A percentile compares a stretch with the other conserved stretches of the same genome.
phyloP scores from a whole-genome alignment of 1,139 yeast genomes.

The Diutina rugosa region DNA sequence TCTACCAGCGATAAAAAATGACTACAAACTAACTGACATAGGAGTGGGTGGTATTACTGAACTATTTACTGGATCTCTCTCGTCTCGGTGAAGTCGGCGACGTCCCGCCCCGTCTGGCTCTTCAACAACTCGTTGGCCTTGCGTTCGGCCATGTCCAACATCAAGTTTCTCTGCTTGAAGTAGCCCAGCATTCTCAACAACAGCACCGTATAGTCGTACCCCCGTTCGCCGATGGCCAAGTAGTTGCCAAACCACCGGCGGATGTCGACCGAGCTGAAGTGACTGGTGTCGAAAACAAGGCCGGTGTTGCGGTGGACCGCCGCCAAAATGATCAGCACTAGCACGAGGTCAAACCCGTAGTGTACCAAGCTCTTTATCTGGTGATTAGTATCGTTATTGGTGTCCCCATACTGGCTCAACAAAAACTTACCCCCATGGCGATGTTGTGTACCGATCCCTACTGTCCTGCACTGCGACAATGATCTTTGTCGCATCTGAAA shows the following conservation, averaged over 20 bases:
- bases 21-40: no score
- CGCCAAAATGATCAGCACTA: constrained; percentile 51
- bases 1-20: background rate
- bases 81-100: background rate
- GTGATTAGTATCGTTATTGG: background rate
- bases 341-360: constrained; percentile 43
- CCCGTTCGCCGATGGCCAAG: constrained; percentile 39
- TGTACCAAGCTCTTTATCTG: constrained; percentile 16
- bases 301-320: constrained; percentile 59
- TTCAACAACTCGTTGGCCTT: constrained; percentile 11
- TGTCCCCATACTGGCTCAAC: background rate
- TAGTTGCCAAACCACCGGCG: constrained; percentile 42
- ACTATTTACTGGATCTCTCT: background rate
- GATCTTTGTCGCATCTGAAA: background rate
- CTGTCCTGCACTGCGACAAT: background rate
- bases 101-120: background rate
- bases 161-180: constrained; percentile 28
- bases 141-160: constrained; percentile 22
- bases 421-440: constrained; percentile 1
- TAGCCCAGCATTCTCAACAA: constrained; percentile 28
- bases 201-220: constrained; percentile 32
- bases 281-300: constrained; percentile 31
- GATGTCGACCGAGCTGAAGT: constrained; percentile 37
- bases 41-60: background rate
- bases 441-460: background rate